Evolutionary conservation across 768 basidiomycete genomes (phyloP).

Genomic region (Cubamyces lactineus): DNA sequence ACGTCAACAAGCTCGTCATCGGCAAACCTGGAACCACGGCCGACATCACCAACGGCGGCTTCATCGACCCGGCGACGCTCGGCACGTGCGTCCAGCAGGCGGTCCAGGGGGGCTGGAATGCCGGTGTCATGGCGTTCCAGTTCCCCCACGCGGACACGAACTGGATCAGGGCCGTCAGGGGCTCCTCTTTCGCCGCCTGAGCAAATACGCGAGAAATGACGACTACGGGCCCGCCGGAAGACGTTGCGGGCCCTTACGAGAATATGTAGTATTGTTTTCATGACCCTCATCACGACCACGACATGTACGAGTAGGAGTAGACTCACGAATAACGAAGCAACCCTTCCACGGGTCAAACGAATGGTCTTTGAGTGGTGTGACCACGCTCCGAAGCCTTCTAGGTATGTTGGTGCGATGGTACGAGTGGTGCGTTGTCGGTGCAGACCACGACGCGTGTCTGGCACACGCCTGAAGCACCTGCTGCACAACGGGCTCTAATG

Average conservation of each 20-base stretch:
- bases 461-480: too few relatives aligned
- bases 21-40: slow-evolving; percentile 50
- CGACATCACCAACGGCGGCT: slow-evolving; percentile 53
- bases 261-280: neutral
- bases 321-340: too few relatives aligned
- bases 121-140: slow-evolving; percentile 42
- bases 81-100: slow-evolving; percentile 62
- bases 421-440: too few relatives aligned
- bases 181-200: slow-evolving; percentile 7
- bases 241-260: neutral
- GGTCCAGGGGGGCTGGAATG: slow-evolving; percentile 56
- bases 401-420: too few relatives aligned
- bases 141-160: slow-evolving; percentile 3
- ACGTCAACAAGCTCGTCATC: slow-evolving; percentile 54
- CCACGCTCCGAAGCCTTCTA: neutral
- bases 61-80: slow-evolving; percentile 58
- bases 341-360: too few relatives aligned
- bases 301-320: neutral
- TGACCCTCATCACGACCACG: neutral
- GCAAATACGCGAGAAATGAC: neutral
- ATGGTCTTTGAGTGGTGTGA: neutral
- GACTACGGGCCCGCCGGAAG: neutral
- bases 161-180: slow-evolving; percentile 6
- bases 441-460: too few relatives aligned
- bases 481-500: too few relatives aligned